Percentiles rank a stretch among this genome's conserved stretches.
Evolutionary conservation across 2,329 filamentous ascomycete species (phyloP).

Genomic region (Pestalotiopsis sp.): DNA sequence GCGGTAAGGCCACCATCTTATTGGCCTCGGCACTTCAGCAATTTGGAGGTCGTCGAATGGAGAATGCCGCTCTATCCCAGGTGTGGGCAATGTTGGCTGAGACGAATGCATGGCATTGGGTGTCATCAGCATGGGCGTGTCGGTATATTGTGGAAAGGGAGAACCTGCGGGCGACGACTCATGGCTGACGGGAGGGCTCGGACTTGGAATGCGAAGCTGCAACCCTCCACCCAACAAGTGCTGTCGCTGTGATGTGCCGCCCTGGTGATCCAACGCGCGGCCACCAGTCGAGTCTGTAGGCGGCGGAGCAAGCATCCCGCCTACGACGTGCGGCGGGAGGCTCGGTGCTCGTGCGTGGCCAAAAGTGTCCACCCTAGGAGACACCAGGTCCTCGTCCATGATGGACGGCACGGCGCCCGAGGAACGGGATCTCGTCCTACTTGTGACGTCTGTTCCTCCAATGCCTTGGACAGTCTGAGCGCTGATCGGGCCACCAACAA

Average conservation of each 20-base stretch:
- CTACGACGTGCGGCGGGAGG: conserved; percentile 27
- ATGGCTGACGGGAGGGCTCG: conserved; percentile 43
- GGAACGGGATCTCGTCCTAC: conserved; percentile 48
- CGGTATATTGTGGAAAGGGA: conserved; percentile 71
- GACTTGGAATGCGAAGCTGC: conserved; percentile 50
- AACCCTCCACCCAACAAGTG: conserved; percentile 26
- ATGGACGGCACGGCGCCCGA: conserved; percentile 43
- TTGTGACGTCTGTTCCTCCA: conserved; percentile 18
- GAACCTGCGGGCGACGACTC: conserved; percentile 52
- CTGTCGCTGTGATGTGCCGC: not conserved
- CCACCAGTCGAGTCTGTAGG: conserved; percentile 19
- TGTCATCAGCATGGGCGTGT: conserved; percentile 53
- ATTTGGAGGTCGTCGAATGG: conserved; percentile 45
- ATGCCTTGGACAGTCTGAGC: conserved; percentile 19
- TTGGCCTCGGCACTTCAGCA: conserved; percentile 43
- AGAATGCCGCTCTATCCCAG: conserved; percentile 48
- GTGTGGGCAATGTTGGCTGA: conserved; percentile 59
- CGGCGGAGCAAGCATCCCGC: conserved; percentile 35
- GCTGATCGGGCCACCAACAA: conserved; percentile 17
- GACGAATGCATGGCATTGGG: conserved; percentile 47
- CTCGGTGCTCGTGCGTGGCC: conserved; percentile 23
- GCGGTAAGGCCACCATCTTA: conserved; percentile 81
- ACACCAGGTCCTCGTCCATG: conserved; percentile 43
- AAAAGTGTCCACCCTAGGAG: conserved; percentile 36
- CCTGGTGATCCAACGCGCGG: conserved; percentile 14